Conservation (phyloP, 164 flowering plant genomes). For the Umbellularia californica region DNA sequence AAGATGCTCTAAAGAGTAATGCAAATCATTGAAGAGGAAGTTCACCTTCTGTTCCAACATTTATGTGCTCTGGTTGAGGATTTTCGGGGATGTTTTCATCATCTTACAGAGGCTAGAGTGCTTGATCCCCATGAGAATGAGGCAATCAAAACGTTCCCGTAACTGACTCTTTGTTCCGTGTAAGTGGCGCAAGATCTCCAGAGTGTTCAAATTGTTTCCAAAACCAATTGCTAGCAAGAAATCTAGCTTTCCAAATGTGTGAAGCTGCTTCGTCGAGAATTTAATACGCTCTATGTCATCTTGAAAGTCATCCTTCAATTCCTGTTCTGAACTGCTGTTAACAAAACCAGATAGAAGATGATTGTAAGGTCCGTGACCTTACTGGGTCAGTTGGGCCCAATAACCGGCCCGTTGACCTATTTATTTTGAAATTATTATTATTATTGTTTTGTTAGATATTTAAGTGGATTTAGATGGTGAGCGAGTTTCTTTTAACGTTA, state of each 20-base stretch:
- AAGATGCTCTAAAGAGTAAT: constrained; percentile 36
- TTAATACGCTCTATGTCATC: constrained; percentile 33
- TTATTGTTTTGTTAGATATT: too few species aligned
- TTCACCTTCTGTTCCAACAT: constrained; percentile 37
- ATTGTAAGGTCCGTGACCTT: too few species aligned
- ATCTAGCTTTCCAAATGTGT: constrained; percentile 39
- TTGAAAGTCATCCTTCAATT: constrained; percentile 26
- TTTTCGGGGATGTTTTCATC: constrained; percentile 34
- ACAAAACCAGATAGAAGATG: constrained; percentile 33
- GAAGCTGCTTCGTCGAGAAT: constrained; percentile 17
- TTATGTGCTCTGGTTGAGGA: constrained; percentile 49
- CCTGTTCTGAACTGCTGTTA: constrained; percentile 26
- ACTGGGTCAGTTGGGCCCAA: too few species aligned
- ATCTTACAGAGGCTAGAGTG: constrained; percentile 48
- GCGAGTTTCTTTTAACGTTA: too few species aligned
- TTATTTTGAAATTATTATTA: too few species aligned
- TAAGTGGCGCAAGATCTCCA: constrained; percentile 32
- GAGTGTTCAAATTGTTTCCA: constrained; percentile 51
- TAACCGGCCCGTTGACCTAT: too few species aligned
- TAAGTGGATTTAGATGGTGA: too few species aligned
- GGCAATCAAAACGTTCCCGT: constrained; percentile 51
- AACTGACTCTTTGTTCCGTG: constrained; percentile 44
- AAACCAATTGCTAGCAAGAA: constrained; percentile 61
- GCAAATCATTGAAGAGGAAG: constrained; percentile 42
- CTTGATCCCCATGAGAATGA: constrained; percentile 40